phyloP scores from a whole-genome alignment of 768 basidiomycete genomes.

The Kwoniella bestiolae region DNA sequence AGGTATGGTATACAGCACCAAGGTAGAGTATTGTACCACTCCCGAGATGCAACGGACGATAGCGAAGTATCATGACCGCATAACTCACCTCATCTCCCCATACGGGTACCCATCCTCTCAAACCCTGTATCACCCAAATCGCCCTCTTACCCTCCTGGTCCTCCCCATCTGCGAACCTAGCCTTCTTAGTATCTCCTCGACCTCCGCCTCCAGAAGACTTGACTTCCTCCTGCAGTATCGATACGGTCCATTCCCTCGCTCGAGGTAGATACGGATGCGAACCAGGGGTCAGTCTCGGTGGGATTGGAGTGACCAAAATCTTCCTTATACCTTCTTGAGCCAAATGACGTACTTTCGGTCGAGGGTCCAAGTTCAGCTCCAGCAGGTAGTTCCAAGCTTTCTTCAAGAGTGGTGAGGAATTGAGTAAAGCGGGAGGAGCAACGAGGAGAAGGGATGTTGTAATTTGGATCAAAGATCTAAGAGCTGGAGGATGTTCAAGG shows the following conservation, averaged over 20 bases:
- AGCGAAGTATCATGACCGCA: too few relatives aligned
- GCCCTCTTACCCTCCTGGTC: conserved; percentile 71
- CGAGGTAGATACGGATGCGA: conserved; percentile 84
- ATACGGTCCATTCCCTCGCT: conserved; percentile 77
- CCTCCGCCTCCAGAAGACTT: conserved; percentile 63
- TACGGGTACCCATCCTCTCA: conserved; percentile 66
- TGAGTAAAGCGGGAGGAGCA: conserved; percentile 74
- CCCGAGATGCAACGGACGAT: too few relatives aligned
- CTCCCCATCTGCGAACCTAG: conserved; percentile 63
- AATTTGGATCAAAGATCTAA: conserved; percentile 83
- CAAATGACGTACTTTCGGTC: conserved; percentile 91
- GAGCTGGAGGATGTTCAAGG: conserved; percentile 64
- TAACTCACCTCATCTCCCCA: conserved; percentile 68
- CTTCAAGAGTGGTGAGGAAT: conserved; percentile 64
- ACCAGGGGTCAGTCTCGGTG: conserved; percentile 65
- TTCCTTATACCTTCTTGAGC: conserved; percentile 84
- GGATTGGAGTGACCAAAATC: conserved; percentile 73
- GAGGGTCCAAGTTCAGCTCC: conserved; percentile 78
- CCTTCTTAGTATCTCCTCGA: conserved; percentile 50
- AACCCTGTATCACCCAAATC: conserved; percentile 61
- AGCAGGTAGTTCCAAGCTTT: conserved; percentile 85
- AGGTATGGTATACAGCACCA: too few relatives aligned
- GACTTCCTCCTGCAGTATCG: conserved; percentile 69
- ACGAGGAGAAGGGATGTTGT: conserved; percentile 71
- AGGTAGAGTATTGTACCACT: too few relatives aligned